Conservation (phyloP, 2,329 filamentous ascomycete genomes). For the Cladosporium sphaerospermum region DNA sequence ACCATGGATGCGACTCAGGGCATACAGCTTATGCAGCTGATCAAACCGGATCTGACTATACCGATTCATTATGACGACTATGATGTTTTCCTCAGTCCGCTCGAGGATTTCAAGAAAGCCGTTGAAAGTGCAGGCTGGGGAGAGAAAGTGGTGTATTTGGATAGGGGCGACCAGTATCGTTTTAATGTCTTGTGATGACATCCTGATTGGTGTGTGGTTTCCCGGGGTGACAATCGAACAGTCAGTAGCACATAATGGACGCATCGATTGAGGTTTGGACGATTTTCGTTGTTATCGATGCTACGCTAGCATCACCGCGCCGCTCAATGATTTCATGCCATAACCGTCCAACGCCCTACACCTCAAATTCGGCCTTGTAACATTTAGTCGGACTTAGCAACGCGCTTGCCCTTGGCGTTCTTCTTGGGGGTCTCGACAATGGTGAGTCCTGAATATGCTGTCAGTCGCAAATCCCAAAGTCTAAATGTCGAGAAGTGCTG, state of each 20-base stretch:
- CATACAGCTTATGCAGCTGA: slow-evolving; percentile 52
- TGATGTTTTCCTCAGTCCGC: slow-evolving; percentile 53
- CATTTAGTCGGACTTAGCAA: slow-evolving; percentile 25
- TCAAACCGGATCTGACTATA: slow-evolving; percentile 56
- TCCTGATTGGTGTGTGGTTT: background rate
- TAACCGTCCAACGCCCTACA: slow-evolving; percentile 9
- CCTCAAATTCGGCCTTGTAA: slow-evolving; percentile 3
- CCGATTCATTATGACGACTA: slow-evolving; percentile 63
- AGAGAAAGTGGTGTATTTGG: slow-evolving; percentile 54
- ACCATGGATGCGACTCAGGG: slow-evolving; percentile 63
- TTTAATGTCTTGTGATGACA: slow-evolving; percentile 40
- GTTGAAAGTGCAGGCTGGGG: slow-evolving; percentile 47
- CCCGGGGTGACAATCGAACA: background rate
- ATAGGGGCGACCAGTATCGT: slow-evolving; percentile 51
- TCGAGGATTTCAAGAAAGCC: slow-evolving; percentile 54
- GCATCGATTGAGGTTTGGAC: slow-evolving; percentile 8
- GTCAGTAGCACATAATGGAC: background rate
- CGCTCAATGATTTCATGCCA: slow-evolving; percentile 8
- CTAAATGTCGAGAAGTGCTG: background rate
- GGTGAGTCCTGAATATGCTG: slow-evolving; percentile 44
- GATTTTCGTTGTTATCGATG: slow-evolving; percentile 11
- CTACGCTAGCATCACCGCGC: slow-evolving; percentile 10
- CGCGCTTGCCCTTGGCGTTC: slow-evolving; percentile 52
- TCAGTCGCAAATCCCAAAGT: background rate
- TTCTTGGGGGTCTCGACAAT: slow-evolving; percentile 58